Evolutionary conservation across 768 basidiomycete genomes (phyloP).

Genomic region (Suillus spraguei): DNA sequence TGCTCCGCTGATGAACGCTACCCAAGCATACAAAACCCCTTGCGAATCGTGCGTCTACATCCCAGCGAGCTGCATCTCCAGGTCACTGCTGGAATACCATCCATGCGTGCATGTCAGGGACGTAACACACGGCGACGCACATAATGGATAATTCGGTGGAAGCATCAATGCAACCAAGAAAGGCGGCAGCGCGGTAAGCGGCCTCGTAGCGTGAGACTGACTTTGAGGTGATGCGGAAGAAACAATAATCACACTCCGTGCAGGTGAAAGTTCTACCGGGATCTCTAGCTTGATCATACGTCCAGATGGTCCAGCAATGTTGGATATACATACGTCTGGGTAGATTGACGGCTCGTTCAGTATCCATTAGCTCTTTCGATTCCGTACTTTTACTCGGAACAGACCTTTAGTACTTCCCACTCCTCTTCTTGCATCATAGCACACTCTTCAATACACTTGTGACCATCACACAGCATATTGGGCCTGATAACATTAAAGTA

Average conservation of each 20-base stretch:
- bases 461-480: neutral
- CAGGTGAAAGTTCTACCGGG: conserved; percentile 58
- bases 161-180: conserved; percentile 58
- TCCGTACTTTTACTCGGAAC: conserved; percentile 16
- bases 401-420: conserved; percentile 62
- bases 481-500: neutral
- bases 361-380: conserved; percentile 3
- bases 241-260: conserved; percentile 42
- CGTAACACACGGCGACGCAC: conserved; percentile 52
- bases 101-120: conserved; percentile 57
- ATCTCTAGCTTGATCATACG: conserved; percentile 59
- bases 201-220: conserved; percentile 2
- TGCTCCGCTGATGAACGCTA: conserved; percentile 70
- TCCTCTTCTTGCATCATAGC: conserved; percentile 50
- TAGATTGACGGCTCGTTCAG: conserved; percentile 62
- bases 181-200: conserved; percentile 62
- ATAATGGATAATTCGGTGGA: conserved; percentile 57
- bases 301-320: conserved; percentile 34
- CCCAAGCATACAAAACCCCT: conserved; percentile 67
- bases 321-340: conserved; percentile 64
- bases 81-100: conserved; percentile 51
- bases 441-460: conserved; percentile 5
- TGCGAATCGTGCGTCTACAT: conserved; percentile 63
- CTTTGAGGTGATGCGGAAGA: conserved; percentile 13
- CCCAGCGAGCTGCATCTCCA: conserved; percentile 45